A percentile compares a stretch with the other conserved stretches of the same genome.
Conservation (phyloP, 2,329 filamentous ascomycete species). For the Botryotinia convoluta region DNA sequence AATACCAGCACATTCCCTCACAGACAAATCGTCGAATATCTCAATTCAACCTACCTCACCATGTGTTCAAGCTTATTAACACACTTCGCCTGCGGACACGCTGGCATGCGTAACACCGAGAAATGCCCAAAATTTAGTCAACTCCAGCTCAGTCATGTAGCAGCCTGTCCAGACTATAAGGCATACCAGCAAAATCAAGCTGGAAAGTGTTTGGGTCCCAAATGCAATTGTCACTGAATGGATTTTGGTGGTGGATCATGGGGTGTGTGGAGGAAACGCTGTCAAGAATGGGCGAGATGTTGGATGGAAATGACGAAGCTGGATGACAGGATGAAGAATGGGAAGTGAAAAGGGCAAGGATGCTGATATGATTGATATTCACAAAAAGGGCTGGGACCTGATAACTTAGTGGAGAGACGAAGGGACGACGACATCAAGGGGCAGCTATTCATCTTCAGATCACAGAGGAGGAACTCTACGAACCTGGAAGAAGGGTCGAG, state of each 20-base stretch:
- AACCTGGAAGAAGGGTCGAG: neutral
- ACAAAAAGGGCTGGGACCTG: neutral
- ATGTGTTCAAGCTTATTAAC: neutral
- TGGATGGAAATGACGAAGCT: neutral
- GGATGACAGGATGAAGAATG: neutral
- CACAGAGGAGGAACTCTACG: neutral
- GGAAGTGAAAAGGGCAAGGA: too few relatives aligned
- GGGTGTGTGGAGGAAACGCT: too few relatives aligned
- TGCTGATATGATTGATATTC: neutral
- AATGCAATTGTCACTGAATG: neutral
- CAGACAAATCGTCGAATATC: neutral
- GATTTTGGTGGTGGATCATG: too few relatives aligned
- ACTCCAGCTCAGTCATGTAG: neutral
- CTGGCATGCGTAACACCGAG: neutral
- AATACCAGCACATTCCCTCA: too few relatives aligned
- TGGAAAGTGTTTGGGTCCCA: neutral
- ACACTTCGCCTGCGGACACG: neutral
- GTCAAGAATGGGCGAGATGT: neutral
- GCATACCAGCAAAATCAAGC: neutral
- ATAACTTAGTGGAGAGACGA: neutral
- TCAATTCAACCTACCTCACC: neutral
- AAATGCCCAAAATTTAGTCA: neutral
- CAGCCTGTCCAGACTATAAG: neutral
- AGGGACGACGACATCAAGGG: neutral
- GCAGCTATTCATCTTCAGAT: too few relatives aligned